Base-by-base conservation (phyloP, 2,329 filamentous ascomycete species). In the Penicillium paneum region DNA sequence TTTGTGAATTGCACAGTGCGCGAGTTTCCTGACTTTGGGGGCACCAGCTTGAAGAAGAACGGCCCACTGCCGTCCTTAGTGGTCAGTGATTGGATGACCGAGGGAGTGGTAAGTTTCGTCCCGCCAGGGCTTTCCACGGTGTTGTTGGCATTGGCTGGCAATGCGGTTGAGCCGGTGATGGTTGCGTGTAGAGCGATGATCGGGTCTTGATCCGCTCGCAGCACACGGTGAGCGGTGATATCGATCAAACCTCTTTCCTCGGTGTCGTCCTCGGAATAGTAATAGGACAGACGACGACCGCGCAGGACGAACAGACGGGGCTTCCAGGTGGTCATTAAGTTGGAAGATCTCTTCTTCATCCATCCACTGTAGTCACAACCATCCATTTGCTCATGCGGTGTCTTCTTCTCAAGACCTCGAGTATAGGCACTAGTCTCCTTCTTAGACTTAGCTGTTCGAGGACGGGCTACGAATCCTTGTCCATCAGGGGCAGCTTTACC, bases 311-410 rank as follows among this genome's bases (percentile, higher is more conserved):
- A 99, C n/a, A 97, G 81, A 12, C 94, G 87, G 12, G 92, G 89
- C 69, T 97, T 99, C 94, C 94, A 99, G 1, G 92, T 96, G 2
- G 91, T 91, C 87, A 99, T 96, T 32, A 97, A 79, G 67, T 93
- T 94, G 1, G 91, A 93, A 56, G 91, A 96, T 74, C 95, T 92
- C 81, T 99, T 99, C 80, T 94, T 97, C 94, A 99, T 99, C 94
- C 94, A 99, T 1, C 94, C 94, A 66, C 88, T 93, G 71, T 96
- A 97, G 68, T 99, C 93, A 52, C 91, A 93, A 57, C 85, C 86
- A 58, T 85, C 78, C 74, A 96, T 94, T 57, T 93, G 91, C 69
- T 96, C 90, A 52, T 85, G 80, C 0, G 94, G 94, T 0, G 83
- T 77, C 56, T 93, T 88, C 73, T 92, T 91, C 64, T 89, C 83